Base-by-base conservation (phyloP, 352 stramenopile genomes). In the Phytophthora macrochlamydospora region DNA sequence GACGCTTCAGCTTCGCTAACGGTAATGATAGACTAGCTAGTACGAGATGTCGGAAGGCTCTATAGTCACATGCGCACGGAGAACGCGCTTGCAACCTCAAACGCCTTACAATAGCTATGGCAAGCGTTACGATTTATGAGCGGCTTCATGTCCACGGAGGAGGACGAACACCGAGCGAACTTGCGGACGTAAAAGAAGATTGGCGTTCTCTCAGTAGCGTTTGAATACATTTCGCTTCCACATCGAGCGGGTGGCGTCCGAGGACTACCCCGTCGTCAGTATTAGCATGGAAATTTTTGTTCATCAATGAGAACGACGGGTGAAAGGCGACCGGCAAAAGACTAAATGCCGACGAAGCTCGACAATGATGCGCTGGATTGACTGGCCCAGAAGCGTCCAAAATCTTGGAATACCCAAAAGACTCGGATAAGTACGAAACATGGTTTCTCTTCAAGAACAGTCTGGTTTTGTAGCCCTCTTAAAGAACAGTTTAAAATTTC, bases 241-340 rank as follows among this genome's bases (percentile, higher is more conserved):
- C 84, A 92, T 69, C 30, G 73, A 51, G 35, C 61, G 66, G 46
- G 59, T 63, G 33, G 58, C 24, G 30, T 55, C 69, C 53, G 51
- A 68, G 63, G 54, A 64, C 33, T 42, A 52, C 60, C 56, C 72
- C 44, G 43, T 54, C 65, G 78, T 91, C 84, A 76, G 84, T 79
- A 83, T 92, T 92, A 92, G 84, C 84, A 92, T 92, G 82, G 82
- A 88, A 83, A 51, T 89, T 82, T 58, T 90, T 77, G 71, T 44
- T 67, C 76, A 85, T 87, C 78, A 79, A 54, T 45, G 78, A 87
- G 78, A 87, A 83, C 67, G 32, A 31, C 45, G 7, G 7, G 18
- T 45, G 42, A 35, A 7, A 0, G 32, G 52, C 11, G 7, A 12
- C 7, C 2, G 18, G 14, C 61, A 18, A 29, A 24, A 18, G 40